Percentiles rank a stretch among this genome's conserved stretches.
These are phyloP conservation scores for Vickermania ingenoplastis DNA, from an alignment of 208 protist genomes.

Conservation along the genomic window DNA sequence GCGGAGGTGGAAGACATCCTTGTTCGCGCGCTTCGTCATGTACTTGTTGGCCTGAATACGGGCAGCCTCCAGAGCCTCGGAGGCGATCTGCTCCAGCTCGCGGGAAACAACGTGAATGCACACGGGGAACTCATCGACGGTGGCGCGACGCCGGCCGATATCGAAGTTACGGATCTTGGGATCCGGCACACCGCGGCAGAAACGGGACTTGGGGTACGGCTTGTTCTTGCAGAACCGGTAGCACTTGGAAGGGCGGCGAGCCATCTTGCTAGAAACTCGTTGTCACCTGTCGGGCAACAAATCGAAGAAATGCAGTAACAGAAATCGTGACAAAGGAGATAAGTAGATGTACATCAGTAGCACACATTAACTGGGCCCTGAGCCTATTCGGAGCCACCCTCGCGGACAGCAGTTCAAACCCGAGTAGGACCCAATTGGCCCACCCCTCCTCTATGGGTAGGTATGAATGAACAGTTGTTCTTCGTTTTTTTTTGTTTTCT, in stretches of 20 bases:
- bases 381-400: no score
- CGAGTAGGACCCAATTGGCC: no score
- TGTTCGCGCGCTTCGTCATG: slow-evolving; percentile 96
- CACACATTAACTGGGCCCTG: no score
- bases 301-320: slow-evolving; percentile 4
- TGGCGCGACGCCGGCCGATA: slow-evolving; percentile 95
- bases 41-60: slow-evolving; percentile 99
- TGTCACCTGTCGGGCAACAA: neutral
- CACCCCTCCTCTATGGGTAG: no score
- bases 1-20: slow-evolving; percentile 98
- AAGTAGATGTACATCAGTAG: no score
- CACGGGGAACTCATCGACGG: slow-evolving; percentile 94
- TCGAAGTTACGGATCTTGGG: slow-evolving; percentile 98
- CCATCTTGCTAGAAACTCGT: slow-evolving; percentile 18
- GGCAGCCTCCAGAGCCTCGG: slow-evolving; percentile 98
- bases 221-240: slow-evolving; percentile 62
- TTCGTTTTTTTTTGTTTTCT: no score
- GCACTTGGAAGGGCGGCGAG: slow-evolving; percentile 39
- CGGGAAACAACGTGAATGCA: slow-evolving; percentile 97
- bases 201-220: slow-evolving; percentile 81
- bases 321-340: no score
- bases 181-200: slow-evolving; percentile 98
- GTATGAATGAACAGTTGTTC: no score
- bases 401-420: no score
- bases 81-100: slow-evolving; percentile 98